Evolutionary conservation across 106 monocot species (phyloP).

Genomic region (Allium fistulosum): DNA sequence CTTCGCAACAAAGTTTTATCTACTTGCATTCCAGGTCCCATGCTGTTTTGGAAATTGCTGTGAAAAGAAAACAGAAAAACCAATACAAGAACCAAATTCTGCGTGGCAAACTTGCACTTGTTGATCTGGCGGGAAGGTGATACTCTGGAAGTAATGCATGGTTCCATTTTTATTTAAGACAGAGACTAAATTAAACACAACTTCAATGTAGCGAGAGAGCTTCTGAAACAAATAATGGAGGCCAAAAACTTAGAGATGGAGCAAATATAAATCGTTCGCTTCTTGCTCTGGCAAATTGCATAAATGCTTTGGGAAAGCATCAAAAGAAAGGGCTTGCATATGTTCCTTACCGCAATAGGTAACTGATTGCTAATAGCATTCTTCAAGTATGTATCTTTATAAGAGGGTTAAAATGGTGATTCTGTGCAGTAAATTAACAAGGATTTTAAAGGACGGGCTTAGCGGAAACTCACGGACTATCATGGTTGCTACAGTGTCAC

Average conservation of each 20-base stretch:
- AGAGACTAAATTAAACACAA: background rate
- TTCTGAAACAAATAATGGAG: conserved; percentile 81
- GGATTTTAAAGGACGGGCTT: conserved; percentile 96
- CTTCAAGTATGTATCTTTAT: too few relatives aligned
- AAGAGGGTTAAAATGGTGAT: background rate
- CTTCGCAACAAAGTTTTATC: background rate
- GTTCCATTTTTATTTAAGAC: background rate
- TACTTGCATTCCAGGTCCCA: conserved; percentile 53
- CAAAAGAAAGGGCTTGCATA: conserved; percentile 98
- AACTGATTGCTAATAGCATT: background rate
- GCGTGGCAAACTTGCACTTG: conserved; percentile 93
- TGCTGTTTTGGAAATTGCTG: conserved; percentile 92
- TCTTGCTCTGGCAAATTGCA: conserved; percentile 98
- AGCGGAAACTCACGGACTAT: conserved; percentile 96
- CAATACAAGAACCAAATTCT: conserved; percentile 65
- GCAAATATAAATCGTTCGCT: conserved; percentile 94
- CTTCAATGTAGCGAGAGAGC: conserved; percentile 75
- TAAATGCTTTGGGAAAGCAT: conserved; percentile 96
- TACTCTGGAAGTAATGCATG: background rate
- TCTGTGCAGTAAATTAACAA: conserved; percentile 76
- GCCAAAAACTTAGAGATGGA: conserved; percentile 96
- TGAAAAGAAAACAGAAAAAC: conserved; percentile 74
- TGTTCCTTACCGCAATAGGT: conserved; percentile 98
- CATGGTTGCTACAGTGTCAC: conserved; percentile 98
- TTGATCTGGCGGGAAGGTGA: conserved; percentile 98